Evolutionary conservation across 345 rosid species (phyloP).

Genomic region (Raphanus sativus): DNA sequence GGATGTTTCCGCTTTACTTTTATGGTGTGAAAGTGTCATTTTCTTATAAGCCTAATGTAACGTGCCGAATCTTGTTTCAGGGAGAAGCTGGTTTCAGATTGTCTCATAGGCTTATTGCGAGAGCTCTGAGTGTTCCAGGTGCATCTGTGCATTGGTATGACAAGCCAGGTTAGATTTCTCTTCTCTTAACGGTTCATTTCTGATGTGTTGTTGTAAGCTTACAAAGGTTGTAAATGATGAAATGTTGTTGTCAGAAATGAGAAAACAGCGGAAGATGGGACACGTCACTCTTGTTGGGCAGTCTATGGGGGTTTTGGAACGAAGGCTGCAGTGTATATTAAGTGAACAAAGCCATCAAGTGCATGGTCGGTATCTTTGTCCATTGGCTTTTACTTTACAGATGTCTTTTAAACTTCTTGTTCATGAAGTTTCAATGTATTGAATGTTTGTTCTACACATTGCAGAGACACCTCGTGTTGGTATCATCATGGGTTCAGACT

Average conservation of each 20-base stretch:
- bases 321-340: conserved; percentile 56
- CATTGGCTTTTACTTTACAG: not conserved
- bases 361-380: conserved; percentile 44
- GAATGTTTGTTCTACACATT: conserved; percentile 29
- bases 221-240: not conserved
- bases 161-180: conserved; percentile 70
- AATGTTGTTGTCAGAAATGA: not conserved
- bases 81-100: conserved; percentile 46
- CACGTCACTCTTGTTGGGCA: conserved; percentile 85
- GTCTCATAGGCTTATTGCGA: conserved; percentile 63
- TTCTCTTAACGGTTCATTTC: not conserved
- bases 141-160: conserved; percentile 96
- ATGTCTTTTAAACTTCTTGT: too few species aligned
- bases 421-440: not conserved
- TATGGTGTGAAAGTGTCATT: conserved; percentile 2
- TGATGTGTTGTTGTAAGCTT: not conserved
- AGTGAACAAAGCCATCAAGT: conserved; percentile 44
- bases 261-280: conserved; percentile 75
- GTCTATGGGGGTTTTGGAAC: conserved; percentile 64
- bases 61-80: not conserved
- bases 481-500: conserved; percentile 95
- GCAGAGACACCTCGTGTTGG: conserved; percentile 74
- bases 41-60: not conserved
- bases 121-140: conserved; percentile 66
- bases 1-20: not conserved